Base-by-base conservation (phyloP, 192 early-diverging fungal genomes). In the Chytriomyces hyalinus region DNA sequence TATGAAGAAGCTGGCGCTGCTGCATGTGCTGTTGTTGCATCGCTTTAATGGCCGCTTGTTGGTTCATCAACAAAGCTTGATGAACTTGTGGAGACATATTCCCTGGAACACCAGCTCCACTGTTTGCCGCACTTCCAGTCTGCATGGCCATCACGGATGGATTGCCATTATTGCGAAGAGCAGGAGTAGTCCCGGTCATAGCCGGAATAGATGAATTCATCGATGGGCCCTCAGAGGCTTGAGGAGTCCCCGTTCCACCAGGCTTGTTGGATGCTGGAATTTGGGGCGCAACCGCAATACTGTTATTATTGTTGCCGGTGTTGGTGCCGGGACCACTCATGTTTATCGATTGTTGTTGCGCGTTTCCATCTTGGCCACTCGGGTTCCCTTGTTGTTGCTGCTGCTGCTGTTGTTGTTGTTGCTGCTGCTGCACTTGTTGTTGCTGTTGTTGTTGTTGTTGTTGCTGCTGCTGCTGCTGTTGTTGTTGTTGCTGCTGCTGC, bases 11-110 rank as follows among this genome's bases (percentile, higher is more conserved):
- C 72, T 28, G 20, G 24, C 67, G 75, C 44, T 68, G 75, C 53
- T 76, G 75, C 17, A 24, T 6, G 61, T 76, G 65, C 47, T 68
- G 75, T 43, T 76, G 75, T 47, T 67, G 65, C 49, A 51, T 43
- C 20, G 53, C 53, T 20, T 57, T 57, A n/a, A 57, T 57, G 13
- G 53, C 53, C 13, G 53, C 53, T 20, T 57, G 53, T 57, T 57
- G 53, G 53, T 57, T 57, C 20, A n/a, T 13, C 15, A 57, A 20
- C 53, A 57, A 57, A 20, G 53, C 20, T 57, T 57, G 53, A 20
- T 57, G 53, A 13, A 57, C 53, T 20, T 57, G 53, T 3, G 53
- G 53, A 20, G 15, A n/a, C 13, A 57, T 13, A 20, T 57, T 57
- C 15, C 53, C 53, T 13, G 53, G 53, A 13, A 57, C 53, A 57